Conservation (phyloP, 2,329 filamentous ascomycete species). For the Dothistroma septosporum region DNA sequence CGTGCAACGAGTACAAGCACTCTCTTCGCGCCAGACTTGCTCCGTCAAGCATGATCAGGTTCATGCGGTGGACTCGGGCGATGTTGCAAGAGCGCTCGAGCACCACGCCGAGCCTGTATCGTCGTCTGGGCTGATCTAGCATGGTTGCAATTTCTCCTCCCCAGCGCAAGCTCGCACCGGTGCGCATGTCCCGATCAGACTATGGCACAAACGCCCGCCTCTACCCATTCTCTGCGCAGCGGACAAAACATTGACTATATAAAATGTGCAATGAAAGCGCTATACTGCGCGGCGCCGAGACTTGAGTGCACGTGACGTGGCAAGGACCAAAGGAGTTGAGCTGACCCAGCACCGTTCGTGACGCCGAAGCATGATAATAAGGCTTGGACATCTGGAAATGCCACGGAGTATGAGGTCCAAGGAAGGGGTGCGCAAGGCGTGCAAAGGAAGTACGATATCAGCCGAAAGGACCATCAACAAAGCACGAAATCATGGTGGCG, state of each 20-base stretch:
- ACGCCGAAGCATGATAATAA: background rate
- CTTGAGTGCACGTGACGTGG: background rate
- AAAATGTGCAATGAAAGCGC: background rate
- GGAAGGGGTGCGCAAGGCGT: background rate
- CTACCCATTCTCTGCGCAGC: background rate
- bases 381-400: background rate
- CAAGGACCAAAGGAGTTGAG: background rate
- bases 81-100: background rate
- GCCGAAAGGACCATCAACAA: background rate
- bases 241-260: background rate
- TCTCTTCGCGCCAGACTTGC: background rate
- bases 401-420: background rate
- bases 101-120: background rate
- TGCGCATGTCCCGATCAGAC: background rate
- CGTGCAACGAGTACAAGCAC: background rate
- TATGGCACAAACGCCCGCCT: background rate
- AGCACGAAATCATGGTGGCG: background rate
- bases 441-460: background rate
- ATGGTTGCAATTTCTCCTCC: background rate
- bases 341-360: background rate
- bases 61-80: background rate
- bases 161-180: background rate
- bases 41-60: background rate
- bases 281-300: background rate
- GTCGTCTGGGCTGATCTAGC: background rate